Percentiles rank a stretch among this genome's conserved stretches.
phyloP scores from a whole-genome alignment of 2,329 filamentous ascomycete genomes.

The Daldinia sp. region DNA sequence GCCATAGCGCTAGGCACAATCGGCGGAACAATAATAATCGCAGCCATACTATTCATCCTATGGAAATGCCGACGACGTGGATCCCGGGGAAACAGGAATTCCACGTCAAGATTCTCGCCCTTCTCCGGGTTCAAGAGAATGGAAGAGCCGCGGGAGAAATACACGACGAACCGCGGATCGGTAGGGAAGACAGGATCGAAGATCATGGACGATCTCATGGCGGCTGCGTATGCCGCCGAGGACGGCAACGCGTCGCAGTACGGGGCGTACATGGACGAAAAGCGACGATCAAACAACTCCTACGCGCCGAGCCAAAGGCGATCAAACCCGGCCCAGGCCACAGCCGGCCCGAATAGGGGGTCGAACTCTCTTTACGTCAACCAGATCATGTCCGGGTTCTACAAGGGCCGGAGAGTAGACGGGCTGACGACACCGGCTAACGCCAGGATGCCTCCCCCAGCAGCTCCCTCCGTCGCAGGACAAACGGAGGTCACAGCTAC shows the following conservation, averaged over 20 bases:
- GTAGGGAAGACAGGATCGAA: constrained; percentile 18
- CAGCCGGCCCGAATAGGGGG: background rate
- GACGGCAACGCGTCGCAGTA: constrained; percentile 30
- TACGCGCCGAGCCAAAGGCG: background rate
- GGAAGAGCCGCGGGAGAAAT: constrained; percentile 9
- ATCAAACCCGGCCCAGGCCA: background rate
- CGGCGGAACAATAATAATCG: constrained; percentile 25
- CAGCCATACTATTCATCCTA: constrained; percentile 24
- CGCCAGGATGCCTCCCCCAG: constrained; percentile 28
- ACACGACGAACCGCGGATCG: background rate
- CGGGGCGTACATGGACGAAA: constrained; percentile 21
- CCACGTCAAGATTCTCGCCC: background rate
- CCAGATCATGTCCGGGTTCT: constrained; percentile 30
- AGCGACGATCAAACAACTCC: constrained; percentile 3
- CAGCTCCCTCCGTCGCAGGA: constrained; percentile 33
- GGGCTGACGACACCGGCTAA: constrained; percentile 13
- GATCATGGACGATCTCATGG: constrained; percentile 37
- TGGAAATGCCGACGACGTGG: constrained; percentile 30
- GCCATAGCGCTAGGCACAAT: constrained; percentile 31
- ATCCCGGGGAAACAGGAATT: background rate
- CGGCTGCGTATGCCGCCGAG: constrained; percentile 35
- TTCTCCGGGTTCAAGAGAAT: constrained; percentile 14
- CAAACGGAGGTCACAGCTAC: constrained; percentile 28
- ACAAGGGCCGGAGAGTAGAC: constrained; percentile 17
- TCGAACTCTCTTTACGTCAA: constrained; percentile 31